Percentiles rank a stretch among this genome's conserved stretches.
These are phyloP conservation scores for Solanum appendiculatum DNA, from an alignment of 257 asterid species.

Conservation along the genomic window DNA sequence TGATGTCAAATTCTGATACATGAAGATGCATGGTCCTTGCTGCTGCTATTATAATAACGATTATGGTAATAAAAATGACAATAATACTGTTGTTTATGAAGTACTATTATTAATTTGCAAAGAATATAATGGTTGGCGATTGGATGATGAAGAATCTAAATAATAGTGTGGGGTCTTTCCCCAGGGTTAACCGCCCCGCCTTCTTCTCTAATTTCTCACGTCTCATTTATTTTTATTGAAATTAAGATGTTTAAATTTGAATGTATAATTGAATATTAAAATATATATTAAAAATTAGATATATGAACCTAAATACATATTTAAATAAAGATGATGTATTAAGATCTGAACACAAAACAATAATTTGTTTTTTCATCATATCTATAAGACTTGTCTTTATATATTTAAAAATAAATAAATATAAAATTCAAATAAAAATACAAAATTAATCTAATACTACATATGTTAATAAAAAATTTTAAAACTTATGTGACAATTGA, in stretches of 20 bases:
- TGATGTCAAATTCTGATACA: neutral
- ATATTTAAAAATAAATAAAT: too few species aligned
- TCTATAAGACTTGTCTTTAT: too few species aligned
- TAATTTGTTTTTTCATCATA: neutral
- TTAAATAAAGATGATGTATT: neutral
- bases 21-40: neutral
- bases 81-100: neutral
- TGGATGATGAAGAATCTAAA: conserved; percentile 4
- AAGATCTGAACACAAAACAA: neutral
- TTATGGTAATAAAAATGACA: neutral
- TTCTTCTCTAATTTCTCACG: conserved; percentile 13
- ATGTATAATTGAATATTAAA: too few species aligned
- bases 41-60: neutral
- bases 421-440: too few species aligned
- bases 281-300: too few species aligned
- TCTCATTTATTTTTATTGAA: neutral
- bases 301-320: neutral
- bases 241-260: too few species aligned
- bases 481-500: neutral
- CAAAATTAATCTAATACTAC: neutral
- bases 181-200: conserved; percentile 18
- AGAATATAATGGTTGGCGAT: conserved; percentile 3
- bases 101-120: neutral
- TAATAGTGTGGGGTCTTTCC: neutral
- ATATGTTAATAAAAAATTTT: neutral